These are phyloP conservation scores for Fusarium phyllophilum DNA, from an alignment of 2,329 filamentous ascomycete species.

Conservation along the genomic window DNA sequence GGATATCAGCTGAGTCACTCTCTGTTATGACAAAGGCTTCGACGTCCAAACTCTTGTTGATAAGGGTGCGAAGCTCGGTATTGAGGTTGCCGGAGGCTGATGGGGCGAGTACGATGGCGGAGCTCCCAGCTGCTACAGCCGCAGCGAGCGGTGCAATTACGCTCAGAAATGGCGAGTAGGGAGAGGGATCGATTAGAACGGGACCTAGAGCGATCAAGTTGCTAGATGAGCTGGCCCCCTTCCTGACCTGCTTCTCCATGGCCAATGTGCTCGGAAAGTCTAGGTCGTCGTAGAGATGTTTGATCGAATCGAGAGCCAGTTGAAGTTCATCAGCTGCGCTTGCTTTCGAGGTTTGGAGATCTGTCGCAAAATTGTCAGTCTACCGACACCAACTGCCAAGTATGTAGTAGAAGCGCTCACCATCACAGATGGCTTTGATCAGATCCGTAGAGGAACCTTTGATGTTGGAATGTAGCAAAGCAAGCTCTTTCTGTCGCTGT, in stretches of 20 bases:
- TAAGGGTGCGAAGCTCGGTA: not conserved
- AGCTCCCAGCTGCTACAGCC: not conserved
- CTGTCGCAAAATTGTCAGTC: not conserved
- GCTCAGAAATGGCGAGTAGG: not conserved
- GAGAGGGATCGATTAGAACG: not conserved
- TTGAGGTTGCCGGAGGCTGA: not conserved
- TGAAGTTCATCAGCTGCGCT: conserved; percentile 4
- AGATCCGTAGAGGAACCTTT: not conserved
- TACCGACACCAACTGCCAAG: no score
- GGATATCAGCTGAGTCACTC: not conserved
- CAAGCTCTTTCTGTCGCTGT: conserved; percentile 7
- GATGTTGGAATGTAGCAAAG: not conserved
- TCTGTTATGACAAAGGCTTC: not conserved
- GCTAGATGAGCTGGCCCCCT: not conserved
- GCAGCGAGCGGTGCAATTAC: not conserved
- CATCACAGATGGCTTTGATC: not conserved
- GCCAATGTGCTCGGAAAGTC: not conserved
- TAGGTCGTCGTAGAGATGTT: not conserved
- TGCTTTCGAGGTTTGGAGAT: not conserved
- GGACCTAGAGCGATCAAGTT: not conserved
- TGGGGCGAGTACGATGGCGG: not conserved
- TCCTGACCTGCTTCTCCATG: not conserved
- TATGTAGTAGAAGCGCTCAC: not conserved
- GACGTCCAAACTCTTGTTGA: not conserved
- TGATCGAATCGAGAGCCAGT: not conserved